Evolutionary conservation across 2,329 filamentous ascomycete genomes (phyloP).

Genomic region (Cytospora piceicola): DNA sequence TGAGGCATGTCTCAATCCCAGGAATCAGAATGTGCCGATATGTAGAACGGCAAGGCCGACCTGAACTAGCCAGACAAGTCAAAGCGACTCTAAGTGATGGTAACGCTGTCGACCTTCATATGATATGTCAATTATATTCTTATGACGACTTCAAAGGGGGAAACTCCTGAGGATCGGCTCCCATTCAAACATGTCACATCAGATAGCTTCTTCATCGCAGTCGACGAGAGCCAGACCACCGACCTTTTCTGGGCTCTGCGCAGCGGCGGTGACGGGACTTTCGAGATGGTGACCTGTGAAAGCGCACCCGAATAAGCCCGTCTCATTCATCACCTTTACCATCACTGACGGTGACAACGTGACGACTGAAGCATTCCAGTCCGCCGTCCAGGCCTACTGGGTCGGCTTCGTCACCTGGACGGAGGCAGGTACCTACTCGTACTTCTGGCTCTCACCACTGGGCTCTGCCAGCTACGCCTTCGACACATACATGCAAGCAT

Average conservation of each 20-base stretch:
- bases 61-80: slow-evolving; percentile 38
- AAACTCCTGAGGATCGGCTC: too few species aligned
- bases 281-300: slow-evolving; percentile 40
- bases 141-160: too few species aligned
- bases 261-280: slow-evolving; percentile 45
- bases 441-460: slow-evolving; percentile 32
- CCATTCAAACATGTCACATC: slow-evolving; percentile 52
- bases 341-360: slow-evolving; percentile 50
- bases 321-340: slow-evolving; percentile 33
- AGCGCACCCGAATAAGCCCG: slow-evolving; percentile 32
- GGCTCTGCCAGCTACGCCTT: slow-evolving; percentile 1
- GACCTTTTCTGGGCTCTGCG: slow-evolving; percentile 56
- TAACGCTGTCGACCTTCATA: too few species aligned
- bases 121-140: too few species aligned
- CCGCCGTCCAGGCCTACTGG: slow-evolving; percentile 49
- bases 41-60: background rate
- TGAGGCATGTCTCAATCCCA: slow-evolving; percentile 47
- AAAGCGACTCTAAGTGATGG: slow-evolving; percentile 9
- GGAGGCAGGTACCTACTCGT: slow-evolving; percentile 53
- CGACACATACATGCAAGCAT: slow-evolving; percentile 23
- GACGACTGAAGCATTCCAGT: slow-evolving; percentile 57
- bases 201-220: slow-evolving; percentile 47
- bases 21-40: slow-evolving; percentile 28
- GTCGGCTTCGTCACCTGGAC: slow-evolving; percentile 53
- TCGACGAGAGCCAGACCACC: slow-evolving; percentile 43